A percentile compares a stretch with the other conserved stretches of the same genome.
Evolutionary conservation across 169 alveolate genomes (phyloP).

Genomic region (Plasmodium coatneyi): DNA sequence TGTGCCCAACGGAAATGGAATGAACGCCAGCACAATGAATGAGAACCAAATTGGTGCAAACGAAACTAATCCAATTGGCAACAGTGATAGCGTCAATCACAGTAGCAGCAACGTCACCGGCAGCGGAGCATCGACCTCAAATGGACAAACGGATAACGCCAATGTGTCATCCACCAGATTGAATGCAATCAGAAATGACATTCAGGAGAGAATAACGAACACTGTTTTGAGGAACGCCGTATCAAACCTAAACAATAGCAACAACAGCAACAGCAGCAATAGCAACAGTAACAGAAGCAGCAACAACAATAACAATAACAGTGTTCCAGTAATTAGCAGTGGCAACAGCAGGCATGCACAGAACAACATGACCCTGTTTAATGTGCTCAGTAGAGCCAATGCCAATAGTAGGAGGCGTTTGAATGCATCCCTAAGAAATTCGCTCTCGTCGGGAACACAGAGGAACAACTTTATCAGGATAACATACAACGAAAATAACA

Average conservation of each 20-base stretch:
- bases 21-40: neutral
- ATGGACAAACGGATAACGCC: neutral
- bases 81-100: neutral
- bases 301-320: neutral
- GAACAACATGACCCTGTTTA: conserved; percentile 12
- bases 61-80: neutral
- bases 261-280: neutral
- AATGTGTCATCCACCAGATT: conserved; percentile 3
- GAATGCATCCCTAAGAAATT: conserved; percentile 29
- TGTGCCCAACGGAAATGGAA: neutral
- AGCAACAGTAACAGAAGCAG: neutral
- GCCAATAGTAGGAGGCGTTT: conserved; percentile 38
- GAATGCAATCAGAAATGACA: conserved; percentile 6
- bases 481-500: conserved; percentile 64
- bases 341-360: conserved; percentile 1
- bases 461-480: conserved; percentile 65
- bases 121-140: neutral
- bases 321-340: neutral
- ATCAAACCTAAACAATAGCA: neutral
- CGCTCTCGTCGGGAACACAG: neutral
- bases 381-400: conserved; percentile 6
- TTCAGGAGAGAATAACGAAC: conserved; percentile 42
- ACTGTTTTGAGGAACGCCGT: conserved; percentile 16
- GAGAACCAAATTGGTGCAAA: neutral
- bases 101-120: neutral